Conservation (phyloP, 805 yeast species). For the Ogataea ramenticola region DNA sequence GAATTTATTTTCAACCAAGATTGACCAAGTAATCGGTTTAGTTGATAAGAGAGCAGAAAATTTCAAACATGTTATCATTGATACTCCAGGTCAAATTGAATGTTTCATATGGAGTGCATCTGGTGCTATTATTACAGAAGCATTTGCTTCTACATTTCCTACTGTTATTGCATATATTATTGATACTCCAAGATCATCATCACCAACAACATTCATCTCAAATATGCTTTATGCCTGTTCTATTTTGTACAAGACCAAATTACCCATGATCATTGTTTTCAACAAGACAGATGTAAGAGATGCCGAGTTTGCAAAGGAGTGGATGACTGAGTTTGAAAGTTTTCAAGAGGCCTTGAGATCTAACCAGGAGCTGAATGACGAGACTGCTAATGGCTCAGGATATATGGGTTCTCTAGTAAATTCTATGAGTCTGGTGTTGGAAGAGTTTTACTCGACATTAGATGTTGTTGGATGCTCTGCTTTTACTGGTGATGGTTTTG, state of each 20-base stretch:
- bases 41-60: constrained; percentile 68
- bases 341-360: constrained; percentile 73
- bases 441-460: constrained; percentile 88
- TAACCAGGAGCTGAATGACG: constrained; percentile 61
- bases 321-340: constrained; percentile 96
- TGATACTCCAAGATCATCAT: constrained; percentile 90
- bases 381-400: constrained; percentile 59
- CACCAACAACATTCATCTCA: constrained; percentile 96
- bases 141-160: constrained; percentile 93
- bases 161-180: constrained; percentile 93
- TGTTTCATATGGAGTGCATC: constrained; percentile 98
- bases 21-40: constrained; percentile 85
- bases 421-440: constrained; percentile 92
- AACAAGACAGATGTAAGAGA: constrained; percentile 88
- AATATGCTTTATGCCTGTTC: constrained; percentile 98
- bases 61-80: constrained; percentile 70
- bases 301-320: constrained; percentile 82
- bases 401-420: constrained; percentile 92
- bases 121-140: constrained; percentile 93
- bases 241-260: constrained; percentile 86
- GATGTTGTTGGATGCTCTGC: constrained; percentile 93
- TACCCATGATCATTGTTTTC: constrained; percentile 95
- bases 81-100: constrained; percentile 98
- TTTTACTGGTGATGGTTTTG: constrained; percentile 90
- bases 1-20: constrained; percentile 87